A percentile compares a stretch with the other conserved stretches of the same genome.
phyloP scores from a whole-genome alignment of 495 filamentous ascomycete species.

The Jackrogersella minutella region DNA sequence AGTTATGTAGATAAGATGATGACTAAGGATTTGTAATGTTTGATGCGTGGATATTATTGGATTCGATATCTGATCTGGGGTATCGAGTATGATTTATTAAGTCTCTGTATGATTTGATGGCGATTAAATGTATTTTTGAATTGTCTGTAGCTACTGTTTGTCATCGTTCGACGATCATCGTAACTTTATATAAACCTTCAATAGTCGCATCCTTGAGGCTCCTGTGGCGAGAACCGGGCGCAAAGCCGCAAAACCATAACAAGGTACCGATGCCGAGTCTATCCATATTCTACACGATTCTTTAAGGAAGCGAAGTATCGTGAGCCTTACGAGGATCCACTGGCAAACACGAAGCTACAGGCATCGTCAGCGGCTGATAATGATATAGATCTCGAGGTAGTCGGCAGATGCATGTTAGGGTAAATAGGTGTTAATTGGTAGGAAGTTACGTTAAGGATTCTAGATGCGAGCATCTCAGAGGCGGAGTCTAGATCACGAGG shows the following conservation, averaged over 20 bases:
- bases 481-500: conserved; percentile 28
- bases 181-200: conserved; percentile 11
- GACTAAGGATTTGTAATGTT: not conserved
- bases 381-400: conserved; percentile 6
- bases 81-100: conserved; percentile 9
- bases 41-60: not conserved
- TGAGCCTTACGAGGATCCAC: conserved; percentile 14
- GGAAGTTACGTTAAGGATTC: not conserved
- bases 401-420: conserved; percentile 1
- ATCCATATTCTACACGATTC: not conserved
- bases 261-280: not conserved
- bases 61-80: not conserved
- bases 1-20: conserved; percentile 2
- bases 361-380: conserved; percentile 1
- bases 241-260: not conserved
- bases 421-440: conserved; percentile 7
- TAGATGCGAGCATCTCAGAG: not conserved
- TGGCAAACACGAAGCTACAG: conserved; percentile 21
- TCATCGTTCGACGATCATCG: not conserved
- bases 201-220: not conserved
- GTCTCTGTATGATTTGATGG: not conserved
- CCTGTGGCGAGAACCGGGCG: not conserved
- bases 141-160: no score
- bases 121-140: not conserved
- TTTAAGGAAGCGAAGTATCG: conserved; percentile 1